phyloP scores from a whole-genome alignment of 257 asterid species.

The Nicotiana tabacum region DNA sequence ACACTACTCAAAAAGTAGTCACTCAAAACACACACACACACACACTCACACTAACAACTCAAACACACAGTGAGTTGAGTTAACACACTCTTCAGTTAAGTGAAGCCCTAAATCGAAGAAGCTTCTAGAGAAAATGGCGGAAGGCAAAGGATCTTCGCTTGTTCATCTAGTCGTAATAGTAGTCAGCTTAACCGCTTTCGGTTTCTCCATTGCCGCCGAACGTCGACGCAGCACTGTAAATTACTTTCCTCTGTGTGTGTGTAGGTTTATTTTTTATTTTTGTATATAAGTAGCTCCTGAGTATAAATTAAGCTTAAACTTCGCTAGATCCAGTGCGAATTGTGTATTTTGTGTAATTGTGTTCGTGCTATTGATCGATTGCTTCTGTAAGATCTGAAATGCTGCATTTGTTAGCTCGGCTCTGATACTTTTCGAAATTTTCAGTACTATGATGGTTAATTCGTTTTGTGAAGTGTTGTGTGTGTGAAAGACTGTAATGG shows the following conservation, averaged over 20 bases:
- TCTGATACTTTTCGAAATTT: neutral
- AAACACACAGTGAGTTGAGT: neutral
- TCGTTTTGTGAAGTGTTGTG: neutral
- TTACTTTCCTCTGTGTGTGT: neutral
- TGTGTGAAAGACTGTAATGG: neutral
- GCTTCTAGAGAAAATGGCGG: conserved; percentile 27
- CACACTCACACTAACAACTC: neutral
- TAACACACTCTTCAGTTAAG: neutral
- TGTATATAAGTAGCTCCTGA: neutral
- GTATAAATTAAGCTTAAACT: conserved; percentile 7
- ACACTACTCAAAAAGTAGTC: neutral
- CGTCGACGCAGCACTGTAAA: conserved; percentile 84
- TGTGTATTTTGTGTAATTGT: neutral
- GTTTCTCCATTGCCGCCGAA: conserved; percentile 89
- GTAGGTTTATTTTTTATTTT: neutral
- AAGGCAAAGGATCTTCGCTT: conserved; percentile 70
- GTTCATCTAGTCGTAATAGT: conserved; percentile 76
- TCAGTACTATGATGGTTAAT: neutral
- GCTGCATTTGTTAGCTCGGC: neutral
- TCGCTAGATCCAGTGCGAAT: neutral
- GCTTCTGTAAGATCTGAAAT: too few species aligned
- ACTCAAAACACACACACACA: neutral
- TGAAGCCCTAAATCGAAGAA: conserved; percentile 14
- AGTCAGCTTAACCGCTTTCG: conserved; percentile 80
- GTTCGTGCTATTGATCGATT: too few species aligned